Percentiles rank a stretch among this genome's conserved stretches.
Evolutionary conservation across 805 yeast genomes (phyloP).

Genomic region (Brettanomyces custersianus): DNA sequence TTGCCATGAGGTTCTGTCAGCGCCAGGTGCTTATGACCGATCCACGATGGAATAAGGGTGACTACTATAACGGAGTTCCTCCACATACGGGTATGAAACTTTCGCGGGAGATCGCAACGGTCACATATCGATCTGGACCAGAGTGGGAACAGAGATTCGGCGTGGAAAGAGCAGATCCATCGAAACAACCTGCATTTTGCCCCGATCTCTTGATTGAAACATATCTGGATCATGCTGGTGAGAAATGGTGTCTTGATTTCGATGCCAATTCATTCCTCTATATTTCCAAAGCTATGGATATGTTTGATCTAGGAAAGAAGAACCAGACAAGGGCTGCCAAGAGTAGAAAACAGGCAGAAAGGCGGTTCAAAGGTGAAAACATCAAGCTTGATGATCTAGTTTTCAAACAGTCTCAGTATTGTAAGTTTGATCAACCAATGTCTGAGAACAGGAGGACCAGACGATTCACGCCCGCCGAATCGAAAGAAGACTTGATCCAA

Average conservation of each 20-base stretch:
- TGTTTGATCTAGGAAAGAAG: conserved; percentile 64
- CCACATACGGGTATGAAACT: conserved; percentile 95
- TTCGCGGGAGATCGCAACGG: conserved; percentile 89
- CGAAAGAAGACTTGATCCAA: conserved; percentile 47
- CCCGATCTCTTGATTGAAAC: conserved; percentile 92
- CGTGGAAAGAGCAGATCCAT: conserved; percentile 74
- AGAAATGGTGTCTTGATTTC: conserved; percentile 82
- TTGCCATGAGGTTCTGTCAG: conserved; percentile 89
- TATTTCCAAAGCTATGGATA: conserved; percentile 89
- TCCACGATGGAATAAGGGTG: conserved; percentile 90
- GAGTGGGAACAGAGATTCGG: conserved; percentile 96
- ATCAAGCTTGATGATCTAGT: conserved; percentile 18
- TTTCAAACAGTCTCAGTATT: conserved; percentile 22
- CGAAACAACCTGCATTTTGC: conserved; percentile 75
- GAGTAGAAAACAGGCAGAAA: conserved; percentile 31
- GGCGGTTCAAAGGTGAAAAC: conserved; percentile 19
- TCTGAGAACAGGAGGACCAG: conserved; percentile 40
- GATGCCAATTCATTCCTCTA: conserved; percentile 86
- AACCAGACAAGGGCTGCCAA: conserved; percentile 36
- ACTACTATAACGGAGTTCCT: conserved; percentile 62
- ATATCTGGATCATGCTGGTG: conserved; percentile 90
- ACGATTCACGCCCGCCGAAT: conserved; percentile 43
- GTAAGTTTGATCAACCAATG: conserved; percentile 40
- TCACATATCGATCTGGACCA: conserved; percentile 91
- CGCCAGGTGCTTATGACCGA: conserved; percentile 91